Evolutionary conservation across 1,284 basidiomycete species (phyloP).

Genomic region (Moniliella sp.): DNA sequence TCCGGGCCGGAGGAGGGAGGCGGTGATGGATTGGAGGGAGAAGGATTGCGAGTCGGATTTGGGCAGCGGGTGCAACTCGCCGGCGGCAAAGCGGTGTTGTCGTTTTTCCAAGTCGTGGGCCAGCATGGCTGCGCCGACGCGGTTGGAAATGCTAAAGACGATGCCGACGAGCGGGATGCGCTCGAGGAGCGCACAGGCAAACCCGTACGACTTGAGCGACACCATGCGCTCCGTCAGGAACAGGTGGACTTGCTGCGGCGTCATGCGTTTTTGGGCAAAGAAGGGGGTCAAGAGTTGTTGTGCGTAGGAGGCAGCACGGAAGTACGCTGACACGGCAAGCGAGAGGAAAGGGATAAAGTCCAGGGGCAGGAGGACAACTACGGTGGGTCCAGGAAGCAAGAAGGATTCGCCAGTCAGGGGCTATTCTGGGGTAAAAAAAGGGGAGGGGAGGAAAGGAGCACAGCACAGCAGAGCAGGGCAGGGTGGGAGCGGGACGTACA

Average conservation of each 20-base stretch:
- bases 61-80: conserved; percentile 4
- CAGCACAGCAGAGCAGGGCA: too few species aligned
- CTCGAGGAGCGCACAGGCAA: conserved; percentile 20
- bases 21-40: background rate
- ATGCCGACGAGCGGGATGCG: conserved; percentile 22
- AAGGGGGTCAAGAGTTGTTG: conserved; percentile 11
- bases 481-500: conserved; percentile 3
- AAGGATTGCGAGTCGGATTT: conserved; percentile 1
- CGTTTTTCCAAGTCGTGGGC: conserved; percentile 31
- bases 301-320: conserved; percentile 14
- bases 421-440: background rate
- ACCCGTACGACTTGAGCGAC: conserved; percentile 22
- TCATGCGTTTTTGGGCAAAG: conserved; percentile 28
- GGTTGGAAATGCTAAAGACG: conserved; percentile 24
- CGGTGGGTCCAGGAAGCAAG: background rate
- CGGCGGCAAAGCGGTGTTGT: conserved; percentile 13
- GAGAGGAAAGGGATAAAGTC: conserved; percentile 17
- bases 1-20: too few species aligned
- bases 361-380: conserved; percentile 16
- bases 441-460: background rate
- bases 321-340: conserved; percentile 1
- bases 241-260: conserved; percentile 16
- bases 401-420: background rate
- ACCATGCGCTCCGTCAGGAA: conserved; percentile 26
- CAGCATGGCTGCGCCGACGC: conserved; percentile 29